Conservation (phyloP, 2,329 filamentous ascomycete species). For the Emergomyces pasteurianus region DNA sequence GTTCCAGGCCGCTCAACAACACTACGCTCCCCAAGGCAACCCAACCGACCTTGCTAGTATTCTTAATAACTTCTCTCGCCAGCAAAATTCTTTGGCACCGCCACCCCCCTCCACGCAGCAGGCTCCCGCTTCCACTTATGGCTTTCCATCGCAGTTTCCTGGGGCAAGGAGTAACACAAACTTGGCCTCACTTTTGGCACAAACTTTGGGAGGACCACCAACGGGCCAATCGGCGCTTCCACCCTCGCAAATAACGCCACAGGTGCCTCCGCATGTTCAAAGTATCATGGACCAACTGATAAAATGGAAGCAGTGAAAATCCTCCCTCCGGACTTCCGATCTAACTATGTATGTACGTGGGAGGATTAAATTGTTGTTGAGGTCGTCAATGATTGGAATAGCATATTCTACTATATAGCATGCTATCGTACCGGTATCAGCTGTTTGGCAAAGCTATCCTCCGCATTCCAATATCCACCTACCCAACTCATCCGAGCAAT, state of each 20-base stretch:
- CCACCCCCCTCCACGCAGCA: background rate
- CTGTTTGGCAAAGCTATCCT: background rate
- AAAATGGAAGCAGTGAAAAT: constrained; percentile 34
- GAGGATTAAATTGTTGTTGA: background rate
- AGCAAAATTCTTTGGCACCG: constrained; percentile 3
- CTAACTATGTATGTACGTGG: background rate
- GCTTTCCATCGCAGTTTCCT: constrained; percentile 16
- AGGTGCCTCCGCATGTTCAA: constrained; percentile 29
- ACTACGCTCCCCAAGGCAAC: constrained; percentile 1
- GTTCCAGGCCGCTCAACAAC: constrained; percentile 23
- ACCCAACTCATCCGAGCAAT: background rate
- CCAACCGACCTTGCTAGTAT: constrained; percentile 18
- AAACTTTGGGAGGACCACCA: constrained; percentile 23
- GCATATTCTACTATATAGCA: no score
- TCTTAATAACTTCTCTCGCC: constrained; percentile 6
- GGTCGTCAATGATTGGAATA: no score
- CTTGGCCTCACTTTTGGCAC: constrained; percentile 27
- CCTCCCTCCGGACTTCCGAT: background rate
- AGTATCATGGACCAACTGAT: constrained; percentile 37
- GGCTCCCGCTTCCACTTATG: background rate
- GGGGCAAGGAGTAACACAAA: constrained; percentile 24
- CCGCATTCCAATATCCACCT: background rate
- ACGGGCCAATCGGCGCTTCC: background rate
- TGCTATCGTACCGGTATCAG: background rate
- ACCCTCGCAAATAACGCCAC: constrained; percentile 5